Evolutionary conservation across 176 grass and related monocot genomes (phyloP).

Genomic region (Zea luxurians): DNA sequence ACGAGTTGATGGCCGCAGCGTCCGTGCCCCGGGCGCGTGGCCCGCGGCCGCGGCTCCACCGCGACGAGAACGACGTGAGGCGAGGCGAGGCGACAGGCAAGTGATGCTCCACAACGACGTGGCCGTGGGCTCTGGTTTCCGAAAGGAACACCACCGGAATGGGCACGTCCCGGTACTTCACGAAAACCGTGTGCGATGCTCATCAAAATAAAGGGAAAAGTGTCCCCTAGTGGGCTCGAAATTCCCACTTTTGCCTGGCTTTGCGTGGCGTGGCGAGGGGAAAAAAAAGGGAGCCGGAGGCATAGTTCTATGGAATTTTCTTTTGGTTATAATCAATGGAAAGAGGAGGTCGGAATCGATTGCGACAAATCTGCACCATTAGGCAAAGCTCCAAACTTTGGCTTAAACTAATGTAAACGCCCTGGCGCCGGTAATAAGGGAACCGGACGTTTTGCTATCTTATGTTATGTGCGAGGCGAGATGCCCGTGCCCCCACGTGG

Average conservation of each 20-base stretch:
- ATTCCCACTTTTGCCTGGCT: not conserved
- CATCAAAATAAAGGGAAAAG: too few relatives aligned
- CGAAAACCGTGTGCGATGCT: conserved; percentile 22
- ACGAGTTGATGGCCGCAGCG: too few relatives aligned
- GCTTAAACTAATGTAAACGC: conserved; percentile 9
- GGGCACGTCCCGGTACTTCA: not conserved
- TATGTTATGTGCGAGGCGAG: too few relatives aligned
- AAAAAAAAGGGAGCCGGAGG: not conserved
- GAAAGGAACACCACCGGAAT: not conserved
- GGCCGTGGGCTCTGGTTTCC: not conserved
- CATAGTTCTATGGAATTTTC: not conserved
- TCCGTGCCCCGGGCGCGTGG: not conserved
- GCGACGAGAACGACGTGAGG: not conserved
- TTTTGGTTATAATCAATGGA: not conserved
- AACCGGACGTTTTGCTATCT: not conserved
- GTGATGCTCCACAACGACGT: not conserved
- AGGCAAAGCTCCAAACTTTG: not conserved
- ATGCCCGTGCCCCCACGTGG: too few relatives aligned
- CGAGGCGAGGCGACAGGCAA: not conserved
- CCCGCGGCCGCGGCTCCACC: not conserved
- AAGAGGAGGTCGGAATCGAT: conserved; percentile 13
- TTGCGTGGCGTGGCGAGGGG: not conserved
- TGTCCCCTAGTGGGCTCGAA: not conserved
- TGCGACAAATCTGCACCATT: conserved; percentile 26
- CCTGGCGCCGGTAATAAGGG: not conserved